phyloP scores from a whole-genome alignment of 2,329 filamentous ascomycete genomes.

The Claviceps pusilla region DNA sequence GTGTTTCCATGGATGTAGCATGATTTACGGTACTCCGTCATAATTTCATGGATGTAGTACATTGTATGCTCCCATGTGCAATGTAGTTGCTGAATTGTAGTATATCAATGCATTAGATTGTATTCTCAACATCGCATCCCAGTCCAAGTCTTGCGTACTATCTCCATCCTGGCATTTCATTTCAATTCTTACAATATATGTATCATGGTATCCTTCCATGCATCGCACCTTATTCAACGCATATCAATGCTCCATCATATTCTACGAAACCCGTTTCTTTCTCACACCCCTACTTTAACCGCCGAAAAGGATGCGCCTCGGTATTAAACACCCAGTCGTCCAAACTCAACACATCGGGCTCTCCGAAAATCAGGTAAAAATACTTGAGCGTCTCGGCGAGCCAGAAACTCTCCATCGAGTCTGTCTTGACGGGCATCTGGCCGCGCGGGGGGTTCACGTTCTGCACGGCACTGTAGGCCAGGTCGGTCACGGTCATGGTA shows the following conservation, averaged over 20 bases:
- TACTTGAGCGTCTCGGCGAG: constrained; percentile 62
- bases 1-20: too few relatives aligned
- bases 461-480: constrained; percentile 34
- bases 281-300: constrained; percentile 7
- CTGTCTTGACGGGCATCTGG: constrained; percentile 24
- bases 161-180: too few relatives aligned
- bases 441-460: constrained; percentile 18
- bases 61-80: too few relatives aligned
- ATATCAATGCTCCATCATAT: neutral
- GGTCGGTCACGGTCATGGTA: constrained; percentile 29
- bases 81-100: too few relatives aligned
- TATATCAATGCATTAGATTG: too few relatives aligned
- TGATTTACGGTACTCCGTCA: too few relatives aligned
- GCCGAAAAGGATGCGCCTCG: constrained; percentile 32
- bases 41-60: too few relatives aligned
- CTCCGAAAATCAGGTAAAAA: constrained; percentile 57
- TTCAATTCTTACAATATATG: too few relatives aligned
- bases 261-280: neutral
- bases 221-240: too few relatives aligned
- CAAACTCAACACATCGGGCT: constrained; percentile 45
- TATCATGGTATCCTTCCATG: too few relatives aligned
- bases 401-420: constrained; percentile 60
- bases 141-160: too few relatives aligned
- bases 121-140: too few relatives aligned
- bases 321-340: constrained; percentile 54